A percentile compares a stretch with the other conserved stretches of the same genome.
phyloP scores from a whole-genome alignment of 2,329 filamentous ascomycete species.

The Pseudocercospora eumusae region DNA sequence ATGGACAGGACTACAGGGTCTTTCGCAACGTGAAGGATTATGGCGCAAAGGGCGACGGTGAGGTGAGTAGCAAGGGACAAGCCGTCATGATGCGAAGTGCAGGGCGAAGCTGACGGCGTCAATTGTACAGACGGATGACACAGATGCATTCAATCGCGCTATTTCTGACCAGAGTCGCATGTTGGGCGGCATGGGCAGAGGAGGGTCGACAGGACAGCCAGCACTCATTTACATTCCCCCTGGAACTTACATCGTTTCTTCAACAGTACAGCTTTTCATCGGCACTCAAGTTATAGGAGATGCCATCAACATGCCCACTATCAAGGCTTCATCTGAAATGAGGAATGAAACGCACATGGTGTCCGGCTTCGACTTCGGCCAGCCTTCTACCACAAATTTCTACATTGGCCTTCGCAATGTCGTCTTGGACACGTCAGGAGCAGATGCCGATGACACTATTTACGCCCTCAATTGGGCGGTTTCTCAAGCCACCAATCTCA shows the following conservation, averaged over 20 bases:
- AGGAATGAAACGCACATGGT: conserved; percentile 28
- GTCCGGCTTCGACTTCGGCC: conserved; percentile 30
- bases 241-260: conserved; percentile 60
- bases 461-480: conserved; percentile 36
- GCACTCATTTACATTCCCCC: conserved; percentile 49
- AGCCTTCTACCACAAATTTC: conserved; percentile 35
- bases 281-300: conserved; percentile 92
- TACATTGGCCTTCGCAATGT: conserved; percentile 36
- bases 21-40: conserved; percentile 52
- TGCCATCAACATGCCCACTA: conserved; percentile 65
- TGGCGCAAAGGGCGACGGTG: conserved; percentile 57
- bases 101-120: neutral
- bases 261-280: conserved; percentile 79
- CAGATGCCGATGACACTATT: conserved; percentile 22
- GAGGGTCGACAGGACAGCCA: conserved; percentile 52
- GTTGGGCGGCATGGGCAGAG: conserved; percentile 16
- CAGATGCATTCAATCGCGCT: conserved; percentile 79
- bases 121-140: conserved; percentile 69
- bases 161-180: conserved; percentile 53
- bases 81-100: neutral
- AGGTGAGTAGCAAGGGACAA: conserved; percentile 21
- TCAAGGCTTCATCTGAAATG: conserved; percentile 53
- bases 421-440: conserved; percentile 33
- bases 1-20: conserved; percentile 59
- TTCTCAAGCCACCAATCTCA: conserved; percentile 35